These are phyloP conservation scores for Yarrowia alimentaria DNA, from an alignment of 805 yeast genomes.

Conservation along the genomic window DNA sequence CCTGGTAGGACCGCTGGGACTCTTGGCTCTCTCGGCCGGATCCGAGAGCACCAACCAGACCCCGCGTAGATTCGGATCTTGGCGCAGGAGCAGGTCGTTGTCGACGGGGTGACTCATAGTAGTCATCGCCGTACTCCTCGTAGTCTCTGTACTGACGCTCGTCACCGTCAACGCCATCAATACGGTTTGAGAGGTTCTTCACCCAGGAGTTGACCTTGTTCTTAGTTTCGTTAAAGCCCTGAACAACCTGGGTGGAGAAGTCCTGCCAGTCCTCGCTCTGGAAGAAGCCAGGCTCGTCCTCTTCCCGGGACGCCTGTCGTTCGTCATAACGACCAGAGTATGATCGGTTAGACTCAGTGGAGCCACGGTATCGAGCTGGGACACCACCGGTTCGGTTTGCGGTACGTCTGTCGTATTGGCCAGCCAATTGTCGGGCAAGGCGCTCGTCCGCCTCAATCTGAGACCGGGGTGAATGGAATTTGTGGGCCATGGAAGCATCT, in stretches of 20 bases:
- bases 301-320: slow-evolving; percentile 29
- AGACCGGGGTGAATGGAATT: slow-evolving; percentile 36
- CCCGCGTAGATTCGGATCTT: slow-evolving; percentile 29
- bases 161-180: slow-evolving; percentile 41
- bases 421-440: slow-evolving; percentile 74
- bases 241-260: slow-evolving; percentile 63
- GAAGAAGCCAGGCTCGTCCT: slow-evolving; percentile 37
- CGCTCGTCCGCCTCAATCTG: slow-evolving; percentile 72
- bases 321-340: slow-evolving; percentile 35
- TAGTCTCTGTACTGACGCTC: slow-evolving; percentile 29
- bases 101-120: slow-evolving; percentile 18
- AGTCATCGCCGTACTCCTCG: slow-evolving; percentile 30
- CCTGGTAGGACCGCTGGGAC: slow-evolving; percentile 18
- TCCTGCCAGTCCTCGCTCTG: slow-evolving; percentile 47
- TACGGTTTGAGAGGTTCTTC: slow-evolving; percentile 58
- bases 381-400: slow-evolving; percentile 26
- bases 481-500: slow-evolving; percentile 37
- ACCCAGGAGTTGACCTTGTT: slow-evolving; percentile 77
- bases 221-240: slow-evolving; percentile 79
- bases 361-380: slow-evolving; percentile 2
- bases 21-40: slow-evolving; percentile 27
- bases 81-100: slow-evolving; percentile 29
- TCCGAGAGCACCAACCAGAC: slow-evolving; percentile 33
- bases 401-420: slow-evolving; percentile 31
- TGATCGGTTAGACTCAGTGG: slow-evolving; percentile 31